Base-by-base conservation (phyloP, 768 basidiomycete species). In the Paxillus rubicundulus region DNA sequence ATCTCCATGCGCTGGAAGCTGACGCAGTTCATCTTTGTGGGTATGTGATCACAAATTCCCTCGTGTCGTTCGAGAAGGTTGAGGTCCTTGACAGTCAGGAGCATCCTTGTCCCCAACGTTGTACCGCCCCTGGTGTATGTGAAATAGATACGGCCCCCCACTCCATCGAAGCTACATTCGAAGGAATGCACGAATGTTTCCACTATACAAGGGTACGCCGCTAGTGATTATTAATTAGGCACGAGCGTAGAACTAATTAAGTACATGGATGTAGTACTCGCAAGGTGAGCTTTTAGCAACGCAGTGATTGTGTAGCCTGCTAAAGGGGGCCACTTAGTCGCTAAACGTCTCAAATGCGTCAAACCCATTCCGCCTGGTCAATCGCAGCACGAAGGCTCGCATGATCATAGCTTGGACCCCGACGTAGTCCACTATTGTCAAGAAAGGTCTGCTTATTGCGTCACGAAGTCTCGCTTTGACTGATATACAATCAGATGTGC, bases 131-230 rank as follows among this genome's bases (percentile, higher is more conserved):
- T 2, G 84, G 85, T 3, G 77, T 77, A 20, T 85, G 84, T 52
- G 72, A 82, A 47, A 83, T 85, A 10, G 77, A 82, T 39, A 79
- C 77, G 0, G 62, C 74, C 0, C 84, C 84, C 0, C 75, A 79
- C 49, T 78, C 81, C 0, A 76, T 86, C 16, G 78, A 84, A 54
- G 81, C 76, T 7, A 84, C 81, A 0, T 86, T 85, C 54, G 78
- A 74, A 0, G 85, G 85, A 2, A 71, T 69, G 52, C 78, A 84
- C 37, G 79, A 82, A 56, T 80, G 74, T 3, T 85, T 83, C 65
- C 77, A 81, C 56, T 86, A 82, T 51, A 85, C 84, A 1, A 86
- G 78, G 75, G 84, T 80, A 43, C 33, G 50, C 46, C 17, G 33
- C 27, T 37, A 9, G 8, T 30, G 30, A 10, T 16, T 16, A 17